Evolutionary conservation across 306 rosid species (phyloP), one percentile per base, ranked within the genome.

Genomic region (Styphnolobium japonicum): DNA sequence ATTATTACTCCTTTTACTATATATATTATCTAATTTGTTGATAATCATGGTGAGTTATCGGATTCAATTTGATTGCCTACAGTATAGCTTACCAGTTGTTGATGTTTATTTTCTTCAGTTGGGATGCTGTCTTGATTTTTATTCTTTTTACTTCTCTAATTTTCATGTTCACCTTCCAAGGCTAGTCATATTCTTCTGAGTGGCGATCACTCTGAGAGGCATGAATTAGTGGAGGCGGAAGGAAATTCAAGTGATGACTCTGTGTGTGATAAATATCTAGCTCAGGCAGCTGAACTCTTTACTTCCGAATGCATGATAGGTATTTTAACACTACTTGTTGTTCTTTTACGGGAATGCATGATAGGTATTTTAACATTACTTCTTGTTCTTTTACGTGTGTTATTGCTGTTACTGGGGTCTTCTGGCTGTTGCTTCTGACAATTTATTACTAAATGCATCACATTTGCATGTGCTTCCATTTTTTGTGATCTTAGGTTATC

Each of bases 201-300:
- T 9, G 93, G 95, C 7, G 95, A 91, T 85, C 82, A 36, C 84
- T 83, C 86, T 34, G 97, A 92, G 79, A 84, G 89, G 84, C 91
- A 73, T 84, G 95, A 84, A 81, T 82, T 91, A 61, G 83, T 95
- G 80, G 98, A 85, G 88, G 92, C 81, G 42, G 95, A 86, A 73
- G 90, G 82, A 88, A 81, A 80, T 80, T 77, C 81, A 75, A 79
- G 83, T 81, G 88, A 87, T 58, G 89, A 77, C 53, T 80, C 90
- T 77, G 2, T 77, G 55, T 89, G 91, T 82, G 91, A 85, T 55
- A 86, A 76, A 76, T 95, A 90, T 83, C 91, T 95, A 73, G 75
- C 83, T 49, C 90, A 79, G 88, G 90, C 86, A 60, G 95, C 87
- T 18, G 85, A 89, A 36, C 48, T 87, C 78, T 78, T 91, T 63